Conservation (phyloP, 23 red algal species). For the Gracilaria caudata region DNA sequence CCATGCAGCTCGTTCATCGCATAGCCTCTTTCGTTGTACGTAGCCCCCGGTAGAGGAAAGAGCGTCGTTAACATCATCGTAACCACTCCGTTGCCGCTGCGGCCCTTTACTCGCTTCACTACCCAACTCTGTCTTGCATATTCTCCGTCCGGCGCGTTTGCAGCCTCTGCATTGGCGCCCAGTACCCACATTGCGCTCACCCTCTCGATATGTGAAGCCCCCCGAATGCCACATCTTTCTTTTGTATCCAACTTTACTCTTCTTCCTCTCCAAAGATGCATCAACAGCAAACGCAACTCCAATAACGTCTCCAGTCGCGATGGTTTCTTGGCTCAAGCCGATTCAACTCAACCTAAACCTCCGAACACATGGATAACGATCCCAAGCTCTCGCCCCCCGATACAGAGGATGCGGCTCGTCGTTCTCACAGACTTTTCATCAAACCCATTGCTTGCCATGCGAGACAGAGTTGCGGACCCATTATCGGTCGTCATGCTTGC, state of each 20-base stretch:
- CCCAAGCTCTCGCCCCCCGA: not conserved
- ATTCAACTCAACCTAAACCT: not conserved
- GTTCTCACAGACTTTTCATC: slow-evolving; percentile 60
- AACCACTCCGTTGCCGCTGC: not conserved
- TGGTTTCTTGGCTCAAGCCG: not conserved
- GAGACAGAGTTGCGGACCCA: slow-evolving; percentile 45
- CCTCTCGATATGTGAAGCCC: slow-evolving; percentile 16
- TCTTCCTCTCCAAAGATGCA: not conserved
- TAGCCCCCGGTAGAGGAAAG: no score
- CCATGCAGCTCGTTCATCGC: no score
- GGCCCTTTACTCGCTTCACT: not conserved
- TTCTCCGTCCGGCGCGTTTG: not conserved
- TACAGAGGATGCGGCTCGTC: slow-evolving; percentile 29
- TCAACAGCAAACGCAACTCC: not conserved
- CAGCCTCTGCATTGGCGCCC: not conserved
- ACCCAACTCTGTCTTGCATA: no score
- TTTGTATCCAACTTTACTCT: slow-evolving; percentile 6
- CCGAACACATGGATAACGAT: slow-evolving; percentile 20
- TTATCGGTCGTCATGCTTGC: slow-evolving; percentile 33
- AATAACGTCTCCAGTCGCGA: not conserved
- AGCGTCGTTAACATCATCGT: no score
- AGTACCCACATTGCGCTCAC: not conserved
- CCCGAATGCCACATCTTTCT: slow-evolving; percentile 16
- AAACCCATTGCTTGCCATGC: slow-evolving; percentile 37
- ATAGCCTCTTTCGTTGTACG: no score